Percentiles rank a stretch among this genome's conserved stretches.
These are phyloP conservation scores for Vachellia pachyceras DNA, from an alignment of 306 rosid genomes.

Conservation along the genomic window DNA sequence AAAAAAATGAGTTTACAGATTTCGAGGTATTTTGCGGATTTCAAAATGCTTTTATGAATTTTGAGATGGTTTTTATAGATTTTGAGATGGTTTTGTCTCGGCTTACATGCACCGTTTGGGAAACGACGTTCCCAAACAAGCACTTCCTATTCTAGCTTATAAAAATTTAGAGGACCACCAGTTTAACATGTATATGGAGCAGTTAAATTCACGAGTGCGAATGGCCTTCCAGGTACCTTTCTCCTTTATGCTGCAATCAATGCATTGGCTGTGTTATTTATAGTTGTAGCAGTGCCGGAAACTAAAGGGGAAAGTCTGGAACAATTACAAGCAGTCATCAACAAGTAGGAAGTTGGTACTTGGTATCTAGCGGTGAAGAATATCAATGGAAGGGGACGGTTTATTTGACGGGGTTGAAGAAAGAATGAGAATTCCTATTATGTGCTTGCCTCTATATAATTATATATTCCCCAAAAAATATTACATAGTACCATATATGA, in stretches of 20 bases:
- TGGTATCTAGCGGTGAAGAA: not conserved
- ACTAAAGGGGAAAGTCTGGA: slow-evolving; percentile 91
- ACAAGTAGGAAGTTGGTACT: slow-evolving; percentile 44
- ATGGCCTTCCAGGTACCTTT: slow-evolving; percentile 74
- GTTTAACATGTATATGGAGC: slow-evolving; percentile 23
- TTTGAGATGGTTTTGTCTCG: no score
- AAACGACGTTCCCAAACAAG: no score
- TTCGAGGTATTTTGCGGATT: no score
- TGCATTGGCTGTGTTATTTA: slow-evolving; percentile 68
- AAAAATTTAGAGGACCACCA: slow-evolving; percentile 1
- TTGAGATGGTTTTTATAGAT: no score
- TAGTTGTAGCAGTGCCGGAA: slow-evolving; percentile 73
- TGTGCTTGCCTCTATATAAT: no score
- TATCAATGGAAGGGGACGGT: not conserved
- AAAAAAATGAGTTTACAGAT: no score
- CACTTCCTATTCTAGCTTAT: not conserved
- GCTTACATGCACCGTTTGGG: no score
- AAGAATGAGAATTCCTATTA: no score
- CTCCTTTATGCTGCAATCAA: slow-evolving; percentile 76
- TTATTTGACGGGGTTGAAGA: no score
- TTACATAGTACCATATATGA: no score
- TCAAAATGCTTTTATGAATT: no score
- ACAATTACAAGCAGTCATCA: slow-evolving; percentile 83
- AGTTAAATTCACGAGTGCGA: slow-evolving; percentile 22
- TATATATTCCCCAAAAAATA: no score